Evolutionary conservation across 352 stramenopile genomes (phyloP), one percentile per base, ranked within the genome.

Genomic region (Phytophthora megakarya): DNA sequence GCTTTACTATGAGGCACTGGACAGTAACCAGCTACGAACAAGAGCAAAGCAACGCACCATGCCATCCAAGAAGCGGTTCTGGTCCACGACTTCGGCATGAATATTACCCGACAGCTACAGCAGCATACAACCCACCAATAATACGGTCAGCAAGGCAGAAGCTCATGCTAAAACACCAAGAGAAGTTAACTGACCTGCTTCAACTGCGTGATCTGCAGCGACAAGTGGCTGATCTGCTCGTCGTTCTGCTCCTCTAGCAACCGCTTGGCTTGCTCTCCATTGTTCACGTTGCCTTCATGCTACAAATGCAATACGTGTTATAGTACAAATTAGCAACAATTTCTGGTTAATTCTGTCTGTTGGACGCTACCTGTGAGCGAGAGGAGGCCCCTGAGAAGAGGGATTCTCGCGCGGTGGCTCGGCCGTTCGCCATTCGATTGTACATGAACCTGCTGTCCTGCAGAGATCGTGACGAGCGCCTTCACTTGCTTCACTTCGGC

Each of bases 211-310:
- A 94, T 93, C 73, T 96, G 87, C 65, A 94, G 73, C 61, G 85
- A 93, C 61, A 96, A 66, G 59, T 94, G 85, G 65, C 83, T 92
- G 51, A 96, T 93, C 61, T 96, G 84, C 65, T 94, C 86, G 30
- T 96, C 86, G 39, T 96, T 96, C 46, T 96, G 87, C 37, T 94
- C 87, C 47, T 96, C 87, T 28, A 94, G 68, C 28, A 96, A 70
- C 30, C 80, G 66, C 57, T 89, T 87, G 12, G 85, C 86, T 37
- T 96, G 87, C 30, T 96, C 87, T 5, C 78, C 77, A 42, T 81
- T 95, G 50, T 92, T 72, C 8, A 61, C 72, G 32, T 28, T 70
- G 26, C 62, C 59, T 50, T 71, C 72, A 46, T 58, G 32, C 80
- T 89, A 40, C n/a, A 63, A 23, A 1, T 30, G 19, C 5, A 42